Evolutionary conservation across 2,329 filamentous ascomycete species (phyloP).

Genomic region (Ceratocystis eucalypticola): DNA sequence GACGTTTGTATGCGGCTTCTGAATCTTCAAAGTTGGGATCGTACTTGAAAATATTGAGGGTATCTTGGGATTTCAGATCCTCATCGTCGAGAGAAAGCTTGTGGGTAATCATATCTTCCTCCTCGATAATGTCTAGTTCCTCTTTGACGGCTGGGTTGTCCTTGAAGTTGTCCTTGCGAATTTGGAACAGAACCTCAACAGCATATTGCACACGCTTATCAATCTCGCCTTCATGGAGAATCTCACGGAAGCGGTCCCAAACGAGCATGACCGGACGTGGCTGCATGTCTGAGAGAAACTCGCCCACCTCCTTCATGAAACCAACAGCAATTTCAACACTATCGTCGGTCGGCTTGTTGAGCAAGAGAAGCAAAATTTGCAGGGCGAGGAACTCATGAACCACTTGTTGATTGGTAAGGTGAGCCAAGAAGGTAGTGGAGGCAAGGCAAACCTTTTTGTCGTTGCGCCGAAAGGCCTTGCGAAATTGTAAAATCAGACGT

Average conservation of each 20-base stretch:
- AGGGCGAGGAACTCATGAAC: constrained; percentile 86
- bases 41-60: constrained; percentile 89
- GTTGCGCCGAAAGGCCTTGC: constrained; percentile 89
- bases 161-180: constrained; percentile 92
- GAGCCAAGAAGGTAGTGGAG: constrained; percentile 86
- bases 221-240: constrained; percentile 91
- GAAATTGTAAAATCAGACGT: constrained; percentile 77
- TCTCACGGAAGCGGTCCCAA: constrained; percentile 90
- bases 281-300: constrained; percentile 93
- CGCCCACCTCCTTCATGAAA: constrained; percentile 81
- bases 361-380: constrained; percentile 78
- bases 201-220: constrained; percentile 98
- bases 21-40: constrained; percentile 82
- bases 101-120: constrained; percentile 97
- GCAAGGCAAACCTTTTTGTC: constrained; percentile 93
- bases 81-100: constrained; percentile 61
- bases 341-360: constrained; percentile 93
- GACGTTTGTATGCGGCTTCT: constrained; percentile 75
- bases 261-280: constrained; percentile 73
- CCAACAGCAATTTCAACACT: constrained; percentile 95
- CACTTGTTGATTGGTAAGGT: constrained; percentile 92
- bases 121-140: constrained; percentile 88
- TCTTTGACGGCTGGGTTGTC: constrained; percentile 83
- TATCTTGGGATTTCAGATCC: constrained; percentile 71
- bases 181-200: constrained; percentile 95